A percentile compares a stretch with the other conserved stretches of the same genome.
Evolutionary conservation across 1,139 yeast genomes (phyloP).

Genomic region (Wickerhamomyces sp.): DNA sequence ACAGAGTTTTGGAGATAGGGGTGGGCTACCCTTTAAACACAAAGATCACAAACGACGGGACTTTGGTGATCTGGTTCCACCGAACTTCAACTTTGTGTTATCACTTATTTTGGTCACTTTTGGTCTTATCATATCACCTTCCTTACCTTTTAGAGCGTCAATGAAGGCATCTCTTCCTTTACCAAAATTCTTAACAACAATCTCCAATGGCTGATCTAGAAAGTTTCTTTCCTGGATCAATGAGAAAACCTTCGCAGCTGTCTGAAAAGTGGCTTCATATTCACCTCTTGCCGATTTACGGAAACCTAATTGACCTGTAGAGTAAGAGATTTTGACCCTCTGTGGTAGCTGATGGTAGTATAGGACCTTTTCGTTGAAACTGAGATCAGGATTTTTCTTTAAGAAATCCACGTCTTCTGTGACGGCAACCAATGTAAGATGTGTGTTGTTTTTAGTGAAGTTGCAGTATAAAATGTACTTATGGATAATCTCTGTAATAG

Average conservation of each 20-base stretch:
- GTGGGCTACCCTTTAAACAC: not conserved
- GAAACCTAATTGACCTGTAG: slow-evolving; percentile 73
- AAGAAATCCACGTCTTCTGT: slow-evolving; percentile 59
- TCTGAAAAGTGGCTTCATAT: slow-evolving; percentile 92
- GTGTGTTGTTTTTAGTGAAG: slow-evolving; percentile 80
- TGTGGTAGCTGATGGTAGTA: slow-evolving; percentile 80
- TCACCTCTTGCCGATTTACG: slow-evolving; percentile 81
- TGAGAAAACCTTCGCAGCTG: slow-evolving; percentile 68
- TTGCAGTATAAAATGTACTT: slow-evolving; percentile 72
- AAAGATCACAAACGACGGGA: slow-evolving; percentile 61
- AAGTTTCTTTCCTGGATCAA: slow-evolving; percentile 57
- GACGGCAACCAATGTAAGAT: slow-evolving; percentile 68
- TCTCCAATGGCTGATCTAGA: slow-evolving; percentile 57
- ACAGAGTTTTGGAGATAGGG: not conserved
- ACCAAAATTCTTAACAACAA: slow-evolving; percentile 77
- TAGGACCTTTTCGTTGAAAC: slow-evolving; percentile 71
- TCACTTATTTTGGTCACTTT: slow-evolving; percentile 69
- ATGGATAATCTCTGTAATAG: slow-evolving; percentile 16
- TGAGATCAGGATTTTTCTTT: slow-evolving; percentile 42
- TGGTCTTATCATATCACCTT: slow-evolving; percentile 66
- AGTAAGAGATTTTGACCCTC: slow-evolving; percentile 58
- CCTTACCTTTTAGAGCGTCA: slow-evolving; percentile 83
- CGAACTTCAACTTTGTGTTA: slow-evolving; percentile 76
- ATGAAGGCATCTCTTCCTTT: slow-evolving; percentile 86
- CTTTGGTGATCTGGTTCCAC: slow-evolving; percentile 87